phyloP scores from a whole-genome alignment of 2,329 filamentous ascomycete species.

The Phaeoacremonium minimum region DNA sequence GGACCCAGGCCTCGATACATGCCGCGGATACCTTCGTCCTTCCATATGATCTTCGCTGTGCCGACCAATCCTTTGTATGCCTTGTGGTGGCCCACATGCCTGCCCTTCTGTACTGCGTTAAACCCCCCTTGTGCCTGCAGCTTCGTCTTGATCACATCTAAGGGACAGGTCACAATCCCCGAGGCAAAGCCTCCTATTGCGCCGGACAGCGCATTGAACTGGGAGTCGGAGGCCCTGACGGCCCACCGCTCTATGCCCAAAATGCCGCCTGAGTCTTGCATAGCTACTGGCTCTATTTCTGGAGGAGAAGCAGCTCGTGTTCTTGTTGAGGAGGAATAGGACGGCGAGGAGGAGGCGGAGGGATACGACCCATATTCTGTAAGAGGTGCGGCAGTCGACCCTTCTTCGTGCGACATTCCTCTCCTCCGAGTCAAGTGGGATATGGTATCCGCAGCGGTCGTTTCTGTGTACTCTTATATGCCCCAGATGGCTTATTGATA shows the following conservation, averaged over 20 bases:
- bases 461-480: too few relatives aligned
- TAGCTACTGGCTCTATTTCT: constrained; percentile 12
- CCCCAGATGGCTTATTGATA: too few relatives aligned
- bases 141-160: constrained; percentile 99
- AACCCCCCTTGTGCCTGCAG: constrained; percentile 93
- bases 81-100: constrained; percentile 45
- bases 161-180: constrained; percentile 89
- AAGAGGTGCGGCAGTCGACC: constrained; percentile 3
- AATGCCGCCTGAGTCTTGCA: constrained; percentile 20
- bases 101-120: constrained; percentile 42
- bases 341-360: constrained; percentile 8
- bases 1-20: constrained; percentile 92
- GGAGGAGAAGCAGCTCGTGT: constrained; percentile 2
- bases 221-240: constrained; percentile 50
- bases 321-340: constrained; percentile 5
- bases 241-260: constrained; percentile 54
- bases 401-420: constrained; percentile 13
- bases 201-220: constrained; percentile 81
- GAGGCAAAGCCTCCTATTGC: constrained; percentile 88
- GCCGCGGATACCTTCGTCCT: constrained; percentile 81
- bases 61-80: constrained; percentile 85
- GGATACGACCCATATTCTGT: constrained; percentile 29
- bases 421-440: too few relatives aligned
- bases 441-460: too few relatives aligned
- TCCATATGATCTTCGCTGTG: constrained; percentile 81